phyloP scores from a whole-genome alignment of 345 rosid species.

The Lenwebbia sp. region DNA sequence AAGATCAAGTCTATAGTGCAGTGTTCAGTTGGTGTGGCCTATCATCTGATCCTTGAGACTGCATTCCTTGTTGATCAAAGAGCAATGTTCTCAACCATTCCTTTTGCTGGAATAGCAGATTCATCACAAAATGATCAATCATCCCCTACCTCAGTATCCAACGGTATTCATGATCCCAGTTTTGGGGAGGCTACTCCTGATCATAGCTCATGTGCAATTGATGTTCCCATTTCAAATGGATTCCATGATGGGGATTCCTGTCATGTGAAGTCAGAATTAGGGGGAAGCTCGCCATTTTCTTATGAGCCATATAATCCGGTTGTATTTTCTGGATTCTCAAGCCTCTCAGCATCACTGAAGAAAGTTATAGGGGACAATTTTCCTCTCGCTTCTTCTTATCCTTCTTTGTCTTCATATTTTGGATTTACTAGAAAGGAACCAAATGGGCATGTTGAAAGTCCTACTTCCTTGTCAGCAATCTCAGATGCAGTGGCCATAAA shows the following conservation, averaged over 20 bases:
- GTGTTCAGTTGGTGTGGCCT: slow-evolving; percentile 53
- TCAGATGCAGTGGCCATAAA: slow-evolving; percentile 27
- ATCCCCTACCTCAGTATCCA: slow-evolving; percentile 13
- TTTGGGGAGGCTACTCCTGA: slow-evolving; percentile 14
- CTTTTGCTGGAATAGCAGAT: slow-evolving; percentile 18
- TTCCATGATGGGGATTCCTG: slow-evolving; percentile 16
- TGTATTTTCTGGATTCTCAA: slow-evolving; percentile 60
- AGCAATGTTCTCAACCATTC: slow-evolving; percentile 70
- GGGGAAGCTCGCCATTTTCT: slow-evolving; percentile 29
- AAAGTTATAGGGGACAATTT: slow-evolving; percentile 41
- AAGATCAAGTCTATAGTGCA: slow-evolving; percentile 76
- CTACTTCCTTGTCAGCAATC: slow-evolving; percentile 25
- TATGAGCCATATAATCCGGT: slow-evolving; percentile 71
- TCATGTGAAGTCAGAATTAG: slow-evolving; percentile 13
- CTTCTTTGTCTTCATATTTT: slow-evolving; percentile 46
- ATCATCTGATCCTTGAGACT: slow-evolving; percentile 89
- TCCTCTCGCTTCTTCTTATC: slow-evolving; percentile 32
- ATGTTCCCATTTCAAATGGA: slow-evolving; percentile 42
- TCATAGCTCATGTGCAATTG: slow-evolving; percentile 11
- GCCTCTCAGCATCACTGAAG: slow-evolving; percentile 68
- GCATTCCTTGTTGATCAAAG: slow-evolving; percentile 74
- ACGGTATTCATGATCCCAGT: slow-evolving; percentile 9
- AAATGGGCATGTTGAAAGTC: slow-evolving; percentile 16
- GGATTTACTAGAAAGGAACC: slow-evolving; percentile 30
- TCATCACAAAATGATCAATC: slow-evolving; percentile 8